Evolutionary conservation across 1,284 basidiomycete species (phyloP).

Genomic region (Inonotus obliquus): DNA sequence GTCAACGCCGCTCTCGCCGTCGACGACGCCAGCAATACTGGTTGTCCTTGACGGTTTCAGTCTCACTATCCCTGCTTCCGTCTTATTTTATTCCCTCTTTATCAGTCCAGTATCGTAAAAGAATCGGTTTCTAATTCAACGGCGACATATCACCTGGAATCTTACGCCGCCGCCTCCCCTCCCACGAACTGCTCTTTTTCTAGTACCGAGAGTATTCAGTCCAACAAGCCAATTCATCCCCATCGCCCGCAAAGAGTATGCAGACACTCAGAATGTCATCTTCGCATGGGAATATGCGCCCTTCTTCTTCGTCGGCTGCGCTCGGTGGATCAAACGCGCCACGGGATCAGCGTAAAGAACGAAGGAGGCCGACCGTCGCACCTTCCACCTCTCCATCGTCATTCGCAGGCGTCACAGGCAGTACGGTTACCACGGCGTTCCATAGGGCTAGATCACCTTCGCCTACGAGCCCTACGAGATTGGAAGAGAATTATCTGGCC

Average conservation of each 20-base stretch:
- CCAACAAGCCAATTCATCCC: neutral
- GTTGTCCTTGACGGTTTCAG: neutral
- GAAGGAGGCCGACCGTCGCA: constrained; percentile 9
- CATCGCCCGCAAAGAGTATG: constrained; percentile 4
- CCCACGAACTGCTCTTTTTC: neutral
- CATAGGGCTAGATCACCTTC: neutral
- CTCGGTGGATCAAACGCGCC: constrained; percentile 1
- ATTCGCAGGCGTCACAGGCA: neutral
- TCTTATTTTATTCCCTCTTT: constrained; percentile 3
- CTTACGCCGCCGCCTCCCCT: neutral
- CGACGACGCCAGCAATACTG: neutral
- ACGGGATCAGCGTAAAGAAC: constrained; percentile 12
- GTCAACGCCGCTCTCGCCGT: neutral
- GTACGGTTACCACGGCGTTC: neutral
- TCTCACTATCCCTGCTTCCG: neutral
- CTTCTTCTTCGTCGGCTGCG: constrained; percentile 6
- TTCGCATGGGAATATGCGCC: constrained; percentile 7
- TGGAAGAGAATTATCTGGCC: constrained; percentile 11
- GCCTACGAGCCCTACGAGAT: neutral
- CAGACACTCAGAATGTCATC: constrained; percentile 13
- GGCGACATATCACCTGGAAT: neutral
- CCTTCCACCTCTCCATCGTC: neutral
- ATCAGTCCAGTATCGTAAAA: neutral
- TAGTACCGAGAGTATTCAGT: neutral
- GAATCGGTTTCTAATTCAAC: neutral